phyloP scores from a whole-genome alignment of 495 filamentous ascomycete species.

The Clavariopsis aquatica region DNA sequence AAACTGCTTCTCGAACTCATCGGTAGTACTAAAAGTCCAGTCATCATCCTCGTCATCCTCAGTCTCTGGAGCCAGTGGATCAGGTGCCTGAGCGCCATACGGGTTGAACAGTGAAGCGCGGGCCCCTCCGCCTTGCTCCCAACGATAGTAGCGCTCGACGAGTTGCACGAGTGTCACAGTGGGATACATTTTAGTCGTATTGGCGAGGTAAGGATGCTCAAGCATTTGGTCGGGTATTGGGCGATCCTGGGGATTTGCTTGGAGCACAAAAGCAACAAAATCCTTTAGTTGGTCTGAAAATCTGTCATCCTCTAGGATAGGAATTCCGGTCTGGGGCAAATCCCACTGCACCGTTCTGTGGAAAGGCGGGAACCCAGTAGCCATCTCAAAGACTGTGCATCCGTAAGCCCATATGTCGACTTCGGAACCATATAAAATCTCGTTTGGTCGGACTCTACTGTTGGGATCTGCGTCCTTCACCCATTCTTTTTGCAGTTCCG shows the following conservation, averaged over 20 bases:
- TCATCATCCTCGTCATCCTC: conserved; percentile 64
- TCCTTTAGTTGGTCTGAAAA: conserved; percentile 75
- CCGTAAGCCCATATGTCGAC: conserved; percentile 97
- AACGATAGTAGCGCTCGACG: conserved; percentile 77
- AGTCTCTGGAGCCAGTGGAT: conserved; percentile 44
- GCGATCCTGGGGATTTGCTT: conserved; percentile 70
- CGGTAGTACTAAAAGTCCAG: conserved; percentile 92
- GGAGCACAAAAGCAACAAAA: conserved; percentile 77
- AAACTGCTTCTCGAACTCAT: conserved; percentile 68
- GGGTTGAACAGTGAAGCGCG: conserved; percentile 78
- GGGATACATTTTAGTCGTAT: conserved; percentile 69
- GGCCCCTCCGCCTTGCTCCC: conserved; percentile 82
- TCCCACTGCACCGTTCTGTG: conserved; percentile 38
- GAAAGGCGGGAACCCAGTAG: conserved; percentile 77
- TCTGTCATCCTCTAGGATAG: conserved; percentile 72
- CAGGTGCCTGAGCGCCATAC: conserved; percentile 69
- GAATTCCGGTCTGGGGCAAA: conserved; percentile 39
- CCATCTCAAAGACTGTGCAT: conserved; percentile 87
- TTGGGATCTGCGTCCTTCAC: conserved; percentile 32
- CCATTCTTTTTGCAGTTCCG: conserved; percentile 55
- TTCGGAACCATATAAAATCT: conserved; percentile 60
- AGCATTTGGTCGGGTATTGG: conserved; percentile 71
- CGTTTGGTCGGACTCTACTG: conserved; percentile 24
- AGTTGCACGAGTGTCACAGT: conserved; percentile 64
- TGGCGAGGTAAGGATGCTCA: conserved; percentile 61